These are phyloP conservation scores for Carpinus fangiana DNA, from an alignment of 306 rosid genomes.

Conservation along the genomic window DNA sequence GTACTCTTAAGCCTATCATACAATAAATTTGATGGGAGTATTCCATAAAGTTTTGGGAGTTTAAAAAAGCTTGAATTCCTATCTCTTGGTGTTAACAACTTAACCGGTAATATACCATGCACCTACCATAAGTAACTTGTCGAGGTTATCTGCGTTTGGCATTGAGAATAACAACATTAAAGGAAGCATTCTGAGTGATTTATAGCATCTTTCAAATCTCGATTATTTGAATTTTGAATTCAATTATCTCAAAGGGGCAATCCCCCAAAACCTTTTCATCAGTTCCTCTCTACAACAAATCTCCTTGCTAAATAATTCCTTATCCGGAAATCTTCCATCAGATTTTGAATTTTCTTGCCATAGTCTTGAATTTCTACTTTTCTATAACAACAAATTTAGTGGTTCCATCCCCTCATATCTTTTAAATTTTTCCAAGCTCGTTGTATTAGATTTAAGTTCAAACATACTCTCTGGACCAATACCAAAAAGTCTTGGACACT, in stretches of 20 bases:
- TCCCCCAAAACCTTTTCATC: background rate
- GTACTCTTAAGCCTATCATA: background rate
- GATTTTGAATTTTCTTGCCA: background rate
- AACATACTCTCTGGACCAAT: background rate
- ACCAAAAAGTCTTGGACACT: background rate
- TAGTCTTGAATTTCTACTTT: background rate
- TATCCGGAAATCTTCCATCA: background rate
- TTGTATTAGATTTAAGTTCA: too few relatives aligned
- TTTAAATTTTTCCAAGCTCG: background rate
- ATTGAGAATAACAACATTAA: background rate
- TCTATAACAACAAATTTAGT: background rate
- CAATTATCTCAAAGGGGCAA: background rate
- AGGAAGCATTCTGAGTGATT: background rate
- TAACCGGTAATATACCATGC: background rate
- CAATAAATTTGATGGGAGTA: background rate
- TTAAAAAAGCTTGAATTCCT: background rate
- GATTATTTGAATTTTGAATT: accelerated
- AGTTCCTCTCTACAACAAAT: background rate
- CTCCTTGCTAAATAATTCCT: background rate
- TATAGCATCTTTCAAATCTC: background rate
- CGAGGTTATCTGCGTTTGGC: accelerated
- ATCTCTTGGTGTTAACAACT: background rate
- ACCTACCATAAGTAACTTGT: background rate
- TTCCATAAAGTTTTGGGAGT: background rate
- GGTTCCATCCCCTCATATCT: background rate